Evolutionary conservation across 768 basidiomycete species (phyloP), one percentile per base, ranked within the genome.

Genomic region (Serendipita indica): DNA sequence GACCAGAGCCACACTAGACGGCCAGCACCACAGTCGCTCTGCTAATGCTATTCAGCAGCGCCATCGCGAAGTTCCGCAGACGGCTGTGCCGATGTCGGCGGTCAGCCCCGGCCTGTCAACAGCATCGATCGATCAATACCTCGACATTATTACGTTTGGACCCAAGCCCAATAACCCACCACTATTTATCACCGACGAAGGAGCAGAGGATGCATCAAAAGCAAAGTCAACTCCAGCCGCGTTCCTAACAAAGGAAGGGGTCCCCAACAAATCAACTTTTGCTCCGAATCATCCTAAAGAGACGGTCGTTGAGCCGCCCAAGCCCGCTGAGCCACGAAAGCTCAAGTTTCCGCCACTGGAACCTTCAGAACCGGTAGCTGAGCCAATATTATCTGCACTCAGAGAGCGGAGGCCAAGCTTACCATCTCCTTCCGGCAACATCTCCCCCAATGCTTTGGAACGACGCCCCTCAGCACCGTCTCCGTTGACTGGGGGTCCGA

Each of bases 401-500:
- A 54, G 32, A 28, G 49, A 54, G 7, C 22, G 49, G 30, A 20
- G 49, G 49, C 20, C n/a, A 25, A 54, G 49, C 30, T 54, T 54
- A n/a, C 49, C 49, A 12, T 54, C 49, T 28, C 49, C 49, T 20
- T 22, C 32, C 32, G 32, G n/a, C 32, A 25, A 18, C n/a, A 28
- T 28, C 7, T 54, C 49, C 32, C 49, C 49, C 32, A 54, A 27
- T 18, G 32, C 32, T 4, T 33, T 28, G 7, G 30, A 54, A 18
- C 10, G 35, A n/a, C 35, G 35, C 10, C 35, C 35, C n/a, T 37
- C 35, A 10, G 20, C 12, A 7, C 22, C 30, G 16, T 54, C 49
- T 16, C 49, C 49, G 20, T 28, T 54, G 49, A 54, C 49, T n/a
- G 49, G 49, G 22, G 49, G 49, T n/a, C 49, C 49, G n/a, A 28